Evolutionary conservation across 2,329 filamentous ascomycete species (phyloP), one percentile per base, ranked within the genome.

Genomic region (Drechslera avenae): DNA sequence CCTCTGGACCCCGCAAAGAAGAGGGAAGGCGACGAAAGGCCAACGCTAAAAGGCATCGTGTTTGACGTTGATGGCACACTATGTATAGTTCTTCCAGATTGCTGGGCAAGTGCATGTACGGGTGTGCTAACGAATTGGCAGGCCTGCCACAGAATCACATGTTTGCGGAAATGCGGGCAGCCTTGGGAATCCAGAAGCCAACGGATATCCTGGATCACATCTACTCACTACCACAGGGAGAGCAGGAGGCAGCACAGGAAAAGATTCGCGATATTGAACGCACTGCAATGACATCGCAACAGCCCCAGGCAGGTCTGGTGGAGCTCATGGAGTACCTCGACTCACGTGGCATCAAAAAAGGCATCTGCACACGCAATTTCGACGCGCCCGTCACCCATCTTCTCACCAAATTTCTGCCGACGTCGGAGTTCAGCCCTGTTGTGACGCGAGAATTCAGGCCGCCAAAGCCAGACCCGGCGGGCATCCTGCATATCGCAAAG

Each of bases 51-150:
- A 62, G 84, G 84, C 2, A 80, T 87, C 19, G 78, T 97, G 12
- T 97, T 97, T 75, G 93, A 99, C 76, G 90, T 99, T 57, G 93
- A 99, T 73, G 93, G 93, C 3, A 99, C 93, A 18, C 76, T 97
- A 53, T 97, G 92, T 95, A 76, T n/a, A 76, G 86, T 79, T 16
- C 10, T 10, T 13, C 16, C 3, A 16, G 1, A 7, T 33, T 2
- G n/a, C n/a, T 16, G 16, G 4, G n/a, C n/a, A n/a, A 28, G 10
- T 5, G 16, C 10, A 12, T 19, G 9, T 21, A 28, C 1, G 39
- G 17, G 7, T 14, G 16, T 42, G 30, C 60, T 67, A 14, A 62
- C 19, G 2, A 9, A 10, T 10, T 18, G 28, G 28, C 63, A 79
- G 96, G 91, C 71, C 78, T 92, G 50, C 93, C 93, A 0, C 93